Evolutionary conservation across 352 stramenopile genomes (phyloP), one percentile per base, ranked within the genome.

Genomic region (Phytophthora sp.): DNA sequence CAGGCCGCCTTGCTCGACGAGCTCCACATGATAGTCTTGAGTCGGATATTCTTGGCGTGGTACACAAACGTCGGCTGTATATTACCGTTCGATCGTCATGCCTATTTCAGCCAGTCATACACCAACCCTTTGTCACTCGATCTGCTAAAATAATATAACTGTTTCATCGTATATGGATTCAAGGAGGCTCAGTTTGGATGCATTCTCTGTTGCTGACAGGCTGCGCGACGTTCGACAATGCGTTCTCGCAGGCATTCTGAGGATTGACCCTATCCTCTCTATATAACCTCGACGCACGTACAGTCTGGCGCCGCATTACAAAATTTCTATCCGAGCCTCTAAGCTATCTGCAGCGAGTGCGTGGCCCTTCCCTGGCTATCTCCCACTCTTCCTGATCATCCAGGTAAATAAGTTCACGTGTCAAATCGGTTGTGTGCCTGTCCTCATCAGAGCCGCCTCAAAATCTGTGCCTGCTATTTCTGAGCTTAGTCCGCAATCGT

Each of bases 1-100:
- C 84, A 93, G 12, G 71, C 64, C 8, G 27, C 65, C 18, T 68
- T 55, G 20, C 41, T 21, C 38, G 61, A 38, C 46, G 57, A 58
- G 39, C 47, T 65, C 75, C 75, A 84, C 15, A 84, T 56, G 59
- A 46, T 50, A 27, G 53, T 42, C 45, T 47, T 57, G 45, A 49
- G 42, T 66, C 21, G 33, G 41, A 61, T 57, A 50, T 63, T 63
- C 36, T 47, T 57, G 41, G 18, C 30, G 42, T 69, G 57, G 49
- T 66, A 62, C 45, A 47, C 31, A 53, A 44, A 27, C 61, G 63
- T 65, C 63, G 51, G 31, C 35, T 62, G 50, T 53, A 39, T 45
- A 59, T 52, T 42, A 60, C 27, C 66, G 66, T 66, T 24, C 12
- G 41, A 52, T 74, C 51, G 66, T 70, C 31, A 55, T 3, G 27